A percentile compares a stretch with the other conserved stretches of the same genome.
These are phyloP conservation scores for Candida neerlandica DNA, from an alignment of 1,139 yeast species.

Conservation along the genomic window DNA sequence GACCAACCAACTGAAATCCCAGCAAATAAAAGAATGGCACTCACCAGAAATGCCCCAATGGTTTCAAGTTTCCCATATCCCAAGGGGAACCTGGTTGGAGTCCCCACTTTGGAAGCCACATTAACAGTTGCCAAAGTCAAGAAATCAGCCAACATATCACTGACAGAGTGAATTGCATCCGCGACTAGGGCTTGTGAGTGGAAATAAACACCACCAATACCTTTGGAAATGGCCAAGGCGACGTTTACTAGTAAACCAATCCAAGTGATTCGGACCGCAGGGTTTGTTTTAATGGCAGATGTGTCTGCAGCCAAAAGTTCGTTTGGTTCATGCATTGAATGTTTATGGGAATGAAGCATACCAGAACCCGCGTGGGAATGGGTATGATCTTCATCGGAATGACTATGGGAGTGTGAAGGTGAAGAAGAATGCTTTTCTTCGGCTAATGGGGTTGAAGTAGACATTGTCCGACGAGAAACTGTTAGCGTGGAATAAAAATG, in stretches of 20 bases:
- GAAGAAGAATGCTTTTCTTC: slow-evolving; percentile 1
- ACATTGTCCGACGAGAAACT: slow-evolving; percentile 8
- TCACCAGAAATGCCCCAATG: slow-evolving; percentile 85
- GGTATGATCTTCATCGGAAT: slow-evolving; percentile 27
- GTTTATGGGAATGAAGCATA: slow-evolving; percentile 24
- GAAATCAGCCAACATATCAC: slow-evolving; percentile 88
- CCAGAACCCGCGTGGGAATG: slow-evolving; percentile 23
- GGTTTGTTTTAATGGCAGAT: slow-evolving; percentile 51
- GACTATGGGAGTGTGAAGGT: slow-evolving; percentile 9
- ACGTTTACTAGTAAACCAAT: slow-evolving; percentile 82
- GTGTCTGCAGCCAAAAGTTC: slow-evolving; percentile 37
- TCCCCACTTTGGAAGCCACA: slow-evolving; percentile 69
- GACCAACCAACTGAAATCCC: slow-evolving; percentile 93
- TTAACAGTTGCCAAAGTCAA: slow-evolving; percentile 88
- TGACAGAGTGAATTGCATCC: slow-evolving; percentile 89
- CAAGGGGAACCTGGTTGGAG: slow-evolving; percentile 64
- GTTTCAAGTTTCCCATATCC: slow-evolving; percentile 96
- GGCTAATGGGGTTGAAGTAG: neutral
- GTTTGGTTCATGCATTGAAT: slow-evolving; percentile 43
- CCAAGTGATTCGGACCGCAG: slow-evolving; percentile 94
- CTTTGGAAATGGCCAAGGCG: slow-evolving; percentile 84
- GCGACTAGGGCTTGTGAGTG: slow-evolving; percentile 95
- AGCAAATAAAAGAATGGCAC: slow-evolving; percentile 79
- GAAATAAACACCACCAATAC: slow-evolving; percentile 85
- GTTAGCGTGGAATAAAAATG: slow-evolving; percentile 13